A percentile compares a stretch with the other conserved stretches of the same genome.
Evolutionary conservation across 1,139 yeast species (phyloP).

Genomic region (Diutina ranongensis): DNA sequence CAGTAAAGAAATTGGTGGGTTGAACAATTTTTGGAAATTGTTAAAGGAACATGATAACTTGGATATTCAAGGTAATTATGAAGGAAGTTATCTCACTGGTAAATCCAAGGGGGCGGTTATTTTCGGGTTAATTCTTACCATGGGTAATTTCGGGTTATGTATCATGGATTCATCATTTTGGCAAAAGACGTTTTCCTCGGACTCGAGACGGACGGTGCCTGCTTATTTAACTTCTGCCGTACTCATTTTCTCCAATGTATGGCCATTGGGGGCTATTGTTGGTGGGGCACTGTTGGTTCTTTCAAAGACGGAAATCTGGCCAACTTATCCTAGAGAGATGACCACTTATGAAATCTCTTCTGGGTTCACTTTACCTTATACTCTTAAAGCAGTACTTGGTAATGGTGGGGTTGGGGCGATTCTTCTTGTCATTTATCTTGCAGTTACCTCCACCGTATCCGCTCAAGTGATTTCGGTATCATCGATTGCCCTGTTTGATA

Average conservation of each 20-base stretch:
- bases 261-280: slow-evolving; percentile 21
- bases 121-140: slow-evolving; percentile 19
- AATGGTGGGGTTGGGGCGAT: slow-evolving; percentile 21
- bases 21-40: slow-evolving; percentile 18
- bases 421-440: slow-evolving; percentile 17
- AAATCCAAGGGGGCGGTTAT: slow-evolving; percentile 21
- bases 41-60: slow-evolving; percentile 12
- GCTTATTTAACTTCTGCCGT: slow-evolving; percentile 26
- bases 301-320: slow-evolving; percentile 16
- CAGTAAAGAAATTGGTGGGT: slow-evolving; percentile 19
- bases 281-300: slow-evolving; percentile 19
- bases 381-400: slow-evolving; percentile 18
- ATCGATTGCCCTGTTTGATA: slow-evolving; percentile 20
- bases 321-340: slow-evolving; percentile 21
- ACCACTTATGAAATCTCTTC: slow-evolving; percentile 16
- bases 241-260: slow-evolving; percentile 20
- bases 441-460: slow-evolving; percentile 22
- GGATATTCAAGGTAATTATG: slow-evolving; percentile 20
- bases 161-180: slow-evolving; percentile 23
- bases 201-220: slow-evolving; percentile 23
- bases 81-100: slow-evolving; percentile 24
- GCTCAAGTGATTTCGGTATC: slow-evolving; percentile 24
- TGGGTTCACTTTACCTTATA: slow-evolving; percentile 20
- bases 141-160: slow-evolving; percentile 21
- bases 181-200: slow-evolving; percentile 25